Evolutionary conservation across 345 rosid genomes (phyloP), one percentile per base, ranked within the genome.

Genomic region (Gossypium ekmanianum): DNA sequence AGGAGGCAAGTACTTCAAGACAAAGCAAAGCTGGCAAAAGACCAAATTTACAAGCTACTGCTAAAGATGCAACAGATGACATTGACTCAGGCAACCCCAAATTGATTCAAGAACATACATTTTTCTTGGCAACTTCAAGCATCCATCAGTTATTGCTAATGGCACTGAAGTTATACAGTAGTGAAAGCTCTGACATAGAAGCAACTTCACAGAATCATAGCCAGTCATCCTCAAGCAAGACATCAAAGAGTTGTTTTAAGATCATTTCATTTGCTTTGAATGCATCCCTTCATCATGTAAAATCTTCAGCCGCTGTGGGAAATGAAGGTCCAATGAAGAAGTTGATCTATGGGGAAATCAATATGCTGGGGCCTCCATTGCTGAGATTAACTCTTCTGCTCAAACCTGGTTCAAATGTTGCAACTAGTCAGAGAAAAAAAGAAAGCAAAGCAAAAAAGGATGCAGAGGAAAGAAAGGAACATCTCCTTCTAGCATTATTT

Each of bases 111-210:
- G 89, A 87, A 67, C 81, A 44, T 72, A 77, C 80, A 62, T 79
- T 87, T 50, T 90, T 87, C 81, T 81, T 92, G 85, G 73, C 93
- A 75, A 88, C 93, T 79, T 88, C 97, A 81, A 91, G 88, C 77
- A 84, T 93, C 72, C 80, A 78, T 78, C 91, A 88, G 84, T 72
- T 91, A 50, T 77, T 89, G 81, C 83, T 81, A 72, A 76, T 74
- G 71, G 75, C 73, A 0, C 73, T 88, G 73, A 78, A 83, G 67
- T 82, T 77, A 17, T 72, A 61, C 75, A 75, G 54, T 74, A 55
- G 56, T 72, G 89, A 80, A 74, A 43, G 75, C 74, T 79, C 74
- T 34, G 78, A 68, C 67, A 56, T 61, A 50, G 62, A 39, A 62
- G 61, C 89, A 50, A 68, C 84, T 75, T 87, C 88, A 17, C 91